A percentile compares a stretch with the other conserved stretches of the same genome.
Evolutionary conservation across 1,284 basidiomycete species (phyloP).

Genomic region (Ustilago loliicola): DNA sequence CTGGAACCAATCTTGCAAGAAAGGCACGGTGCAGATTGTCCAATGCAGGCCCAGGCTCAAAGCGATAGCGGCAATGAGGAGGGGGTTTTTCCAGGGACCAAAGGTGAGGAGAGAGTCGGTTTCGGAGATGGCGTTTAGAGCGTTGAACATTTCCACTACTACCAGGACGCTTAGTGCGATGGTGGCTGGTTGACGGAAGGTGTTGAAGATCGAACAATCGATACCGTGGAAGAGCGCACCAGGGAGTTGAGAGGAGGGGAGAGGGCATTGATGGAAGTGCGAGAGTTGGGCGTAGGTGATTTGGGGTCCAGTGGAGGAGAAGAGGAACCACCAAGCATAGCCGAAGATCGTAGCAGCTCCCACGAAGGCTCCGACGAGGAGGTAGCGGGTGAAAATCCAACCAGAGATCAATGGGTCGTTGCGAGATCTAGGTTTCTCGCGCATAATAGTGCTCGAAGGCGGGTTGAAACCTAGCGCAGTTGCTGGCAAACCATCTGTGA

Average conservation of each 20-base stretch:
- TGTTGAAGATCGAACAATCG: slow-evolving; percentile 92
- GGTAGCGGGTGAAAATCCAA: slow-evolving; percentile 96
- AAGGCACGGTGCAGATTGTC: slow-evolving; percentile 82
- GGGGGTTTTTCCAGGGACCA: slow-evolving; percentile 93
- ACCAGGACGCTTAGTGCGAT: slow-evolving; percentile 95
- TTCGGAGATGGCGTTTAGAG: slow-evolving; percentile 98
- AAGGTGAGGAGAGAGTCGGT: slow-evolving; percentile 90
- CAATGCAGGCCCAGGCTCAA: slow-evolving; percentile 92
- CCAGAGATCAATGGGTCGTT: slow-evolving; percentile 89
- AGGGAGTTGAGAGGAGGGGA: slow-evolving; percentile 5
- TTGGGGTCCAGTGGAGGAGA: slow-evolving; percentile 88
- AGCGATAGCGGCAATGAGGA: slow-evolving; percentile 78
- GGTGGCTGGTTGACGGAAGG: slow-evolving; percentile 85
- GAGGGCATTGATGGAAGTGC: slow-evolving; percentile 76
- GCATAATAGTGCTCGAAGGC: slow-evolving; percentile 91
- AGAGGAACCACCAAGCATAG: slow-evolving; percentile 99
- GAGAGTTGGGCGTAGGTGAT: slow-evolving; percentile 93
- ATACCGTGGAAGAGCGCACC: slow-evolving; percentile 81
- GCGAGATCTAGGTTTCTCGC: slow-evolving; percentile 86
- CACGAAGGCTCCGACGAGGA: slow-evolving; percentile 93
- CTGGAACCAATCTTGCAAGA: slow-evolving; percentile 76
- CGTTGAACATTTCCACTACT: slow-evolving; percentile 98
- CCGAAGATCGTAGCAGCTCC: slow-evolving; percentile 95
- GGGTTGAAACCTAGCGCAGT: slow-evolving; percentile 99
- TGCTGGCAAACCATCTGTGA: slow-evolving; percentile 87